Conservation (phyloP, 2,329 filamentous ascomycete species). For the Cercospora sojina region DNA sequence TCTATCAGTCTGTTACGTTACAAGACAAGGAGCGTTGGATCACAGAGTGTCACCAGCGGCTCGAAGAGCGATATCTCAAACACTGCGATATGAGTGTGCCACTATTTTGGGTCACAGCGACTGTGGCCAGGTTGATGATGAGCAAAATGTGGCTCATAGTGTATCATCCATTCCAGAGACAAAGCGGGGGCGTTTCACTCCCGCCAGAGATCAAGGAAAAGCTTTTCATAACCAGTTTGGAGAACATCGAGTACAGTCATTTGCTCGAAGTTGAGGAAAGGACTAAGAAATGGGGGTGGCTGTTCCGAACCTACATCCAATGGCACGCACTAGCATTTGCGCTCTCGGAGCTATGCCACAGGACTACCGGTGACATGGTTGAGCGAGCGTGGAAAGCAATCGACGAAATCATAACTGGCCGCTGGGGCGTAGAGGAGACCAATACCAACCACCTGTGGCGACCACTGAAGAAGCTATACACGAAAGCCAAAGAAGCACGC, state of each 20-base stretch:
- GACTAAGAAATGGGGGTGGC: constrained; percentile 64
- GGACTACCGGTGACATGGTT: constrained; percentile 56
- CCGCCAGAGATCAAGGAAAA: constrained; percentile 65
- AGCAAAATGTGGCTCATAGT: constrained; percentile 76
- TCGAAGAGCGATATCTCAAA: constrained; percentile 52
- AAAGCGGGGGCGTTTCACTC: constrained; percentile 56
- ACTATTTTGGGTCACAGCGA: constrained; percentile 67
- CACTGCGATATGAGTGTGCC: constrained; percentile 57
- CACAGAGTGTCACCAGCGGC: constrained; percentile 46
- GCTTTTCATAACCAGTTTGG: constrained; percentile 69
- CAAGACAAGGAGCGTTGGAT: constrained; percentile 53
- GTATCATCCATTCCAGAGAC: constrained; percentile 69
- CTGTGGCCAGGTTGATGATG: constrained; percentile 68
- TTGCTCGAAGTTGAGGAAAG: constrained; percentile 63
- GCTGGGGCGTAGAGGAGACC: constrained; percentile 41
- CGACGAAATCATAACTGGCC: constrained; percentile 46
- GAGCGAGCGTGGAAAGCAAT: constrained; percentile 62
- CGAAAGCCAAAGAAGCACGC: constrained; percentile 56
- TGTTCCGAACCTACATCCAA: constrained; percentile 64
- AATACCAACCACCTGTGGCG: constrained; percentile 61
- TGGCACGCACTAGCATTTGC: constrained; percentile 65
- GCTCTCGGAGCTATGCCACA: constrained; percentile 59
- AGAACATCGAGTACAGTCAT: constrained; percentile 70
- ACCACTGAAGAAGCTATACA: constrained; percentile 60
- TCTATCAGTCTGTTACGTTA: constrained; percentile 47